phyloP scores from a whole-genome alignment of 2,329 filamentous ascomycete species.

The Phaeosphaeriaceae sp. region DNA sequence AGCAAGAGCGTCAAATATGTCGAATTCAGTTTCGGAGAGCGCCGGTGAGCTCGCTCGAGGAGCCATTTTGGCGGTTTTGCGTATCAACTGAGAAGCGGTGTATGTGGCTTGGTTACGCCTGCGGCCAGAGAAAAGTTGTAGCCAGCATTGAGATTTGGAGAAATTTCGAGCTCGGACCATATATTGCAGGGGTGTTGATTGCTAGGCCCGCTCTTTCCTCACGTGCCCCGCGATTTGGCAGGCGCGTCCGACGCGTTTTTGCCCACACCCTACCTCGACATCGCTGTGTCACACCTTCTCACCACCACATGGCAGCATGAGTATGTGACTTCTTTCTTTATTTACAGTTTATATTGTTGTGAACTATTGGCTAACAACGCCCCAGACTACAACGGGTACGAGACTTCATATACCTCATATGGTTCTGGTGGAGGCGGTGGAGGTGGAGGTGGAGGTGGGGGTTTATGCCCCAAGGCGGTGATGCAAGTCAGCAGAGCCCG shows the following conservation, averaged over 20 bases:
- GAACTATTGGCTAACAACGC: constrained; percentile 2
- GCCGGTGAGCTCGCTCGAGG: constrained; percentile 79
- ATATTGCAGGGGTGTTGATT: constrained; percentile 23
- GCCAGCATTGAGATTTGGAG: constrained; percentile 12
- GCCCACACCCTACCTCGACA: constrained; percentile 17
- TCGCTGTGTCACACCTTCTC: constrained; percentile 8
- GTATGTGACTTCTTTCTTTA: constrained; percentile 9
- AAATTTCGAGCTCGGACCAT: constrained; percentile 32
- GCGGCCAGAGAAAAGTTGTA: constrained; percentile 6
- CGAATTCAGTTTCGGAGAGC: constrained; percentile 86
- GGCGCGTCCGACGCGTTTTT: constrained; percentile 42
- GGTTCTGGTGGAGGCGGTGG: constrained; percentile 61
- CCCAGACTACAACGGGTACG: constrained; percentile 48
- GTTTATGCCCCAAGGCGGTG: constrained; percentile 59
- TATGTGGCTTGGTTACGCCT: constrained; percentile 16
- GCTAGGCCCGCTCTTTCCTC: constrained; percentile 6
- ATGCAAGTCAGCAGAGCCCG: constrained; percentile 55
- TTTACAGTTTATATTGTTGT: background rate
- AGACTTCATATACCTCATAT: constrained; percentile 62
- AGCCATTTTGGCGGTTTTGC: constrained; percentile 62
- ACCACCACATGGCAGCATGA: constrained; percentile 24
- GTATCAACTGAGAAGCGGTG: constrained; percentile 6
- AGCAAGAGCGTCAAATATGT: constrained; percentile 82
- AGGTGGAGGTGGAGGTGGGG: too few relatives aligned
- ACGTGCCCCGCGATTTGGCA: constrained; percentile 29